Base-by-base conservation (phyloP, 192 early-diverging fungal genomes). In the Chytriomyces sp. region DNA sequence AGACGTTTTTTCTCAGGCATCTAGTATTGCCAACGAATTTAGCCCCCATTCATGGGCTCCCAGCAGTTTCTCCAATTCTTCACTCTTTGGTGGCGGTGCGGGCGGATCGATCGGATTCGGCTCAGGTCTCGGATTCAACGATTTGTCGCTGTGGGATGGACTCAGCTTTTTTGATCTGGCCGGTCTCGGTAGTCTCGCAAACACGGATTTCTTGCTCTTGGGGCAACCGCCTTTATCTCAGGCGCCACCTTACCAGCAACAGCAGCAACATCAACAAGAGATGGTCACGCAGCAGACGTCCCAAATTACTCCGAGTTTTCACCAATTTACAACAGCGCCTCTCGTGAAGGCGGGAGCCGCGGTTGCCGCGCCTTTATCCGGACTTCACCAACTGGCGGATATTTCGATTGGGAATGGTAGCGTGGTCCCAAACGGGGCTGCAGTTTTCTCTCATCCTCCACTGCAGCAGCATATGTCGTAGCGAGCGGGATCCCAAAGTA, bases 91-190 rank as follows among this genome's bases (percentile, higher is more conserved):
- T 10, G 7, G 40, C 40, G 37, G 25, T 41, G 25, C 28, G 12
- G 59, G 32, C 28, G 17, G 37, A 10, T 7, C 10, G 33, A 17
- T 14, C 4, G 59, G 36, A 10, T 61, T 14, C 3, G 12, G 17
- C 3, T 37, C 8, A 38, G 17, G 28, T 14, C 37, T 32, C 26
- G 30, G 59, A 30, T 17, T 12, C 30, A 14, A 30, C 14, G 59
- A 26, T 2, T 25, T 22, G n/a, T 38, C 19, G 31, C 36, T 28
- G 1, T 63, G 61, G 61, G 61, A 63, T 38, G 28, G 32, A 38
- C n/a, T 37, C 31, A 63, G 36, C 37, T 37, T 63, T 30, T 63
- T 63, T 63, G 61, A 63, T 38, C 36, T 63, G n/a, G 61, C 61
- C 0, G 61, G 61, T 28, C 37, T 63, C 30, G 61, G 61, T n/a